These are phyloP conservation scores for Echeveria elegans DNA, from an alignment of 164 flowering plant species.

Conservation along the genomic window DNA sequence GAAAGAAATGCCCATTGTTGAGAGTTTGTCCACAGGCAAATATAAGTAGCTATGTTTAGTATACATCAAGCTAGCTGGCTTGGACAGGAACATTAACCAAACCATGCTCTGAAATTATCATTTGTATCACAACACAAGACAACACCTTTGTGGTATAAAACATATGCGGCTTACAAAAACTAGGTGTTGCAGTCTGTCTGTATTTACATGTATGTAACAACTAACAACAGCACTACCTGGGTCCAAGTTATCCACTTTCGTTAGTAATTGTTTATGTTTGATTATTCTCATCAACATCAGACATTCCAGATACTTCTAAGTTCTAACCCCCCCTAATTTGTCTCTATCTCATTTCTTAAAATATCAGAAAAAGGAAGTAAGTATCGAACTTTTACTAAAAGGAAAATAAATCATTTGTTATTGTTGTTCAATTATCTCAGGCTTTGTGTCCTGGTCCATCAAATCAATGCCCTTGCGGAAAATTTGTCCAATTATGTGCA, in stretches of 20 bases:
- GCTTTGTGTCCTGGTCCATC: neutral
- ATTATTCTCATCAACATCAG: neutral
- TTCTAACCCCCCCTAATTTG: too few species aligned
- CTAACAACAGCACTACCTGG: too few species aligned
- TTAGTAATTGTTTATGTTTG: neutral
- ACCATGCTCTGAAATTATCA: neutral
- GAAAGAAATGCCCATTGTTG: neutral
- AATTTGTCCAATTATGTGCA: neutral
- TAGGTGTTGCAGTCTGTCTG: neutral
- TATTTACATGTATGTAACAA: neutral
- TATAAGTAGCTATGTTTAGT: too few species aligned
- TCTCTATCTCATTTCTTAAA: neutral
- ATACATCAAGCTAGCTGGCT: conserved; percentile 3
- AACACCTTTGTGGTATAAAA: neutral
- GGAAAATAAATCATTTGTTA: neutral
- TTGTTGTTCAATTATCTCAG: neutral
- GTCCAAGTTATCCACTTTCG: neutral
- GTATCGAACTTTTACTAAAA: neutral
- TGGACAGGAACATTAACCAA: neutral
- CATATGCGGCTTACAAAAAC: neutral
- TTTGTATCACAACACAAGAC: neutral
- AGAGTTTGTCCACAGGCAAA: neutral
- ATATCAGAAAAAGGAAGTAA: too few species aligned
- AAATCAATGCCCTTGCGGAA: neutral
- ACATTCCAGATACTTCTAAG: neutral